Evolutionary conservation across 106 monocot genomes (phyloP).

Genomic region (Triglochin maritima): DNA sequence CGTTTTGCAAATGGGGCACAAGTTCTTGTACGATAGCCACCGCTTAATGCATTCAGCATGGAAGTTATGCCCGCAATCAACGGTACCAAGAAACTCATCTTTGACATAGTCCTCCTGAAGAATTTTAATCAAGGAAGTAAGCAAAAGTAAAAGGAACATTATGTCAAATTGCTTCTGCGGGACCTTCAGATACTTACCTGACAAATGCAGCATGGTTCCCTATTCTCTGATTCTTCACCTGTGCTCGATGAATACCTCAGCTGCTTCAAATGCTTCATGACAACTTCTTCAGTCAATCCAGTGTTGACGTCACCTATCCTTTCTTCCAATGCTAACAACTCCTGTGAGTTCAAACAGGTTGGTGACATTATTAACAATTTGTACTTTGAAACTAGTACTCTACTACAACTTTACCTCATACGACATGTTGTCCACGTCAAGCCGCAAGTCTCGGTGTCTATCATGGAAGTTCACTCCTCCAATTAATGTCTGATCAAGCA

Average conservation of each 20-base stretch:
- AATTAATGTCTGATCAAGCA: too few relatives aligned
- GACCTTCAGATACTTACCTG: conserved; percentile 9
- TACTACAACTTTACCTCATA: conserved; percentile 45
- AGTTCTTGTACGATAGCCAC: conserved; percentile 21
- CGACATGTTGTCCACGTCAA: conserved; percentile 95
- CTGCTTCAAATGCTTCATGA: conserved; percentile 53
- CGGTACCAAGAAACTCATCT: conserved; percentile 10
- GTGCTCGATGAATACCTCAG: neutral
- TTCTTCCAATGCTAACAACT: conserved; percentile 75
- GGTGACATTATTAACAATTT: too few relatives aligned
- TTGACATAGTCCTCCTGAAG: conserved; percentile 18
- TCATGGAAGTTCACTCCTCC: conserved; percentile 43
- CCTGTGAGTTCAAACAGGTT: conserved; percentile 23
- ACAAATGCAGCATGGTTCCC: conserved; percentile 34
- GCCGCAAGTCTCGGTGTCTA: conserved; percentile 80
- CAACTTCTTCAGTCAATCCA: conserved; percentile 54
- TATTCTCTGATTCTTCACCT: neutral
- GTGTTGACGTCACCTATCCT: conserved; percentile 79
- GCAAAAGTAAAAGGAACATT: neutral
- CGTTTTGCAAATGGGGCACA: conserved; percentile 30
- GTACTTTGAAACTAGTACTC: too few relatives aligned
- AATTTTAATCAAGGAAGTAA: neutral
- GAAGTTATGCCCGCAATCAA: conserved; percentile 25
- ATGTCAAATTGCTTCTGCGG: too few relatives aligned
- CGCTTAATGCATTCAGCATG: conserved; percentile 22